Conservation (phyloP, 164 flowering plant genomes). For the Akebia trifoliata region DNA sequence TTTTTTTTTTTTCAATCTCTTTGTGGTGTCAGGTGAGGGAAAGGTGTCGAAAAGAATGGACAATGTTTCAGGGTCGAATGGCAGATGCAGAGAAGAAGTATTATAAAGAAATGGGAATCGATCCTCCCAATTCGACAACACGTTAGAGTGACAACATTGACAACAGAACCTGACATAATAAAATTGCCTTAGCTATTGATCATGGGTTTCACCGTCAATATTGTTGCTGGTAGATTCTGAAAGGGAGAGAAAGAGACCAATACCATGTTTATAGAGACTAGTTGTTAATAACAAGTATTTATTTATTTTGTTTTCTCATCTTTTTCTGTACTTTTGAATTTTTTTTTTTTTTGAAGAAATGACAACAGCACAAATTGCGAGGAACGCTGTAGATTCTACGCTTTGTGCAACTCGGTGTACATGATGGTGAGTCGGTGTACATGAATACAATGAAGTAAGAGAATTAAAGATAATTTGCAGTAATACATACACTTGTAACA, state of each 20-base stretch:
- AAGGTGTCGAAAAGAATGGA: constrained; percentile 83
- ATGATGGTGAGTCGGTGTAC: too few relatives aligned
- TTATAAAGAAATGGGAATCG: constrained; percentile 35
- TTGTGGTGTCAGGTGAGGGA: constrained; percentile 63
- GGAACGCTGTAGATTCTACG: too few relatives aligned
- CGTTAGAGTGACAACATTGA: neutral
- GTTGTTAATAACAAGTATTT: neutral
- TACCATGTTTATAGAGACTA: neutral
- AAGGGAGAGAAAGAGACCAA: neutral
- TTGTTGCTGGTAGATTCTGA: neutral
- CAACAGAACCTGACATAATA: neutral
- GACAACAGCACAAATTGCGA: too few relatives aligned
- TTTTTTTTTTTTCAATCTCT: neutral
- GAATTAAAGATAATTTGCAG: too few relatives aligned
- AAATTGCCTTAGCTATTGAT: neutral
- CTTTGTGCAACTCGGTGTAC: too few relatives aligned
- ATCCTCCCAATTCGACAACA: constrained; percentile 42
- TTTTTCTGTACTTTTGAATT: too few relatives aligned
- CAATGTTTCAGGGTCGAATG: constrained; percentile 64
- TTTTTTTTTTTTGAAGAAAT: too few relatives aligned
- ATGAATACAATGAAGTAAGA: too few relatives aligned
- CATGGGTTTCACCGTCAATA: too few relatives aligned
- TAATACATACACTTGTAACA: too few relatives aligned
- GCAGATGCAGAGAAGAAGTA: constrained; percentile 56
- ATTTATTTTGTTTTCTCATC: too few relatives aligned